These are phyloP conservation scores for Hapsidospora chrysogenum DNA, from an alignment of 495 filamentous ascomycete genomes.

Conservation along the genomic window DNA sequence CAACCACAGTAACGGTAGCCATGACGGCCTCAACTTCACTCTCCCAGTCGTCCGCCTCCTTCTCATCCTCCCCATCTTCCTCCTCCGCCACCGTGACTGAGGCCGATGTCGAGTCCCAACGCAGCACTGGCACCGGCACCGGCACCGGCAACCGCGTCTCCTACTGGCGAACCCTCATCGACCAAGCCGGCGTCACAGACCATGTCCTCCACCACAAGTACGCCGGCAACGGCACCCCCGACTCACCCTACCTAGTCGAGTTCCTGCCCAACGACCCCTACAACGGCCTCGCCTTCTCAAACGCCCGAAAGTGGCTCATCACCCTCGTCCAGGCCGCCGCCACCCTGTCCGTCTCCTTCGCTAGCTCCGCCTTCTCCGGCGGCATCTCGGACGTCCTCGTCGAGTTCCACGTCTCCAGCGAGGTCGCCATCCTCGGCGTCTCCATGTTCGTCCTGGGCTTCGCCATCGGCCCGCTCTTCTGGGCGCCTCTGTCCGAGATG, in stretches of 20 bases:
- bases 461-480: slow-evolving; percentile 47
- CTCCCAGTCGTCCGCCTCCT: background rate
- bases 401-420: slow-evolving; percentile 41
- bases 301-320: slow-evolving; percentile 51
- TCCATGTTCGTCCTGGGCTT: slow-evolving; percentile 66
- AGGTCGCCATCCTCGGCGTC: slow-evolving; percentile 48
- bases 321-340: slow-evolving; percentile 47
- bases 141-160: slow-evolving; percentile 4
- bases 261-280: slow-evolving; percentile 56
- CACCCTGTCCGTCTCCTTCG: slow-evolving; percentile 59
- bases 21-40: background rate
- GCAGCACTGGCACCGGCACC: background rate
- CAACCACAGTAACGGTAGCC: too few relatives aligned
- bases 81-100: slow-evolving; percentile 2
- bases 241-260: slow-evolving; percentile 58
- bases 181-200: slow-evolving; percentile 20
- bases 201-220: slow-evolving; percentile 42
- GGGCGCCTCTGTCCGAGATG: slow-evolving; percentile 48
- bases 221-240: slow-evolving; percentile 50
- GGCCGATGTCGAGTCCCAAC: slow-evolving; percentile 13
- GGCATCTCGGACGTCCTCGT: slow-evolving; percentile 44
- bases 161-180: slow-evolving; percentile 14
- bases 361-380: slow-evolving; percentile 60
- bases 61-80: background rate
- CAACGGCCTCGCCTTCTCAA: slow-evolving; percentile 52